Base-by-base conservation (phyloP, 208 protist species). In the Crithidia brevicula region DNA sequence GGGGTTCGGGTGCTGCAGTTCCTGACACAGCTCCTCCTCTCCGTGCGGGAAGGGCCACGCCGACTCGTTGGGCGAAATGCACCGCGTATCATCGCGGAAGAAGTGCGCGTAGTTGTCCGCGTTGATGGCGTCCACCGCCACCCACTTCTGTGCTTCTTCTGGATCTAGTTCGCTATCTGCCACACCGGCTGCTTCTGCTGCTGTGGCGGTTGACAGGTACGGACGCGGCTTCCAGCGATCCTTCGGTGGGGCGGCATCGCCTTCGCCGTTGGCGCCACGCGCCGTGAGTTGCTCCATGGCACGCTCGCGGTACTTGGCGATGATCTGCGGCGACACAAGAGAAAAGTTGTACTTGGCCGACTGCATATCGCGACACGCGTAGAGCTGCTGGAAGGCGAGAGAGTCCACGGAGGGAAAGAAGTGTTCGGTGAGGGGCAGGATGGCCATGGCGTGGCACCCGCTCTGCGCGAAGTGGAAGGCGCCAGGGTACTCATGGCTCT, bases 311-410 rank as follows among this genome's bases (percentile, higher is more conserved):
- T 75, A 75, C 70, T 65, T 67, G 16, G 54, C 51, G 36, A 75
- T 47, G 23, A 69, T 66, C 43, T 77, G 54, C 16, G 70, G 77
- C 7, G 62, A 76, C n/a, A 54, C 54, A 45, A 78, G 64, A 1
- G 69, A 71, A 67, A 82, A 91, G 68, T 85, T 79, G 63, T 88
- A 91, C 61, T 91, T 91, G 28, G 75, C 59, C 4, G 78, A 83
- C 56, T 88, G 85, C 47, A 71, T 58, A 15, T 71, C 59, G 16
- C 82, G 70, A 33, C 79, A 80, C 13, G 79, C 68, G 51, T 72
- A 81, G 28, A 91, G 70, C 65, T 91, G 85, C 57, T 49, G 34
- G 47, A 91, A 91, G 13, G 77, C 79, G 22, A 88, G 76, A 34
- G 71, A 86, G 38, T 81, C 58, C 16, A 74, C 52, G 15, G 71